Evolutionary conservation across 2,329 filamentous ascomycete genomes (phyloP).

Genomic region (Incumbomyces delicatus): DNA sequence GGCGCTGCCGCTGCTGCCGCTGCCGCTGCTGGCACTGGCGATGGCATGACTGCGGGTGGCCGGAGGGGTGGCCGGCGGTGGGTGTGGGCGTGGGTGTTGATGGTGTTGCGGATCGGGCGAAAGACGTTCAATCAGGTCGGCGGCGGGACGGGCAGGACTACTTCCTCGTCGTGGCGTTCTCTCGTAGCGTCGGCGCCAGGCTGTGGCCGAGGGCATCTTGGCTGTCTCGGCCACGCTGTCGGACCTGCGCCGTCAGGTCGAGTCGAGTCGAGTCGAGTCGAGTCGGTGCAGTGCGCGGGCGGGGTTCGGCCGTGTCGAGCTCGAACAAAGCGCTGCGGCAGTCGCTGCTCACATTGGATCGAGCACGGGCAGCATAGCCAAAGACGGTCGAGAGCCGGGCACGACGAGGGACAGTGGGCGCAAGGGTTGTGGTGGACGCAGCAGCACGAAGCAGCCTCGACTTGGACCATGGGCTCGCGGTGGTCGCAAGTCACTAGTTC

Average conservation of each 20-base stretch:
- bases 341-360: conserved; percentile 1
- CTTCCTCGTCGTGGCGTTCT: conserved; percentile 7
- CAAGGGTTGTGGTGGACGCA: neutral
- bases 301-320: conserved; percentile 9
- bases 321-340: neutral
- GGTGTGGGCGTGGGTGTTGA: conserved; percentile 4
- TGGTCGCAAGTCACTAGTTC: no score
- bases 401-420: neutral
- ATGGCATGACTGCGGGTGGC: neutral
- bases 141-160: conserved; percentile 14
- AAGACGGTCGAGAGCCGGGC: neutral
- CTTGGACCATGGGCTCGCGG: no score
- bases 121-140: conserved; percentile 17
- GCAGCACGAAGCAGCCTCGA: neutral
- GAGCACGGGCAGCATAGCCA: neutral
- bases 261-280: neutral
- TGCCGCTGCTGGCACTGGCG: no score
- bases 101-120: conserved; percentile 14
- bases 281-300: conserved; percentile 10
- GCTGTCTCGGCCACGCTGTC: neutral
- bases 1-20: neutral
- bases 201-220: conserved; percentile 19
- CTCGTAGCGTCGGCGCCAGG: conserved; percentile 15
- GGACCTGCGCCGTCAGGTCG: no score
- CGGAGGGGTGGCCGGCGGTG: conserved; percentile 2